These are phyloP conservation scores for Penicillium thymicola DNA, from an alignment of 2,329 filamentous ascomycete species.

Conservation along the genomic window DNA sequence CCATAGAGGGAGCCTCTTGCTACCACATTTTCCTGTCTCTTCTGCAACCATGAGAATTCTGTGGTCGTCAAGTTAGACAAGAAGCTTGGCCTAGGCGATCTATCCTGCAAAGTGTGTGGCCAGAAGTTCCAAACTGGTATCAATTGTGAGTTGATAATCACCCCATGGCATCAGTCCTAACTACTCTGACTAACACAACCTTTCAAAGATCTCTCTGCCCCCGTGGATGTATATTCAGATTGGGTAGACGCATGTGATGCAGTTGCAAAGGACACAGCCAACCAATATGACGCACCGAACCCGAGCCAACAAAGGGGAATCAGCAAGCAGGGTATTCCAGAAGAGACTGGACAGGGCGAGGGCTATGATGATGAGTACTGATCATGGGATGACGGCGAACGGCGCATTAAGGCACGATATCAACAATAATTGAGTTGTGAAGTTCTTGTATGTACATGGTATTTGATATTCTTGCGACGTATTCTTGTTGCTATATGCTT, in stretches of 20 bases:
- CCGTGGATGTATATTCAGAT: conserved; percentile 94
- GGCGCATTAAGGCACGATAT: conserved; percentile 21
- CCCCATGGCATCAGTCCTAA: not conserved
- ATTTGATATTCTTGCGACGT: conserved; percentile 1
- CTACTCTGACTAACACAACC: not conserved
- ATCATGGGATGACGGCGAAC: conserved; percentile 19
- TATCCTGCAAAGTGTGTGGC: conserved; percentile 89
- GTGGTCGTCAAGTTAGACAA: conserved; percentile 91
- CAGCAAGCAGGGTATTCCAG: conserved; percentile 18
- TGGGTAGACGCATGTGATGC: conserved; percentile 94
- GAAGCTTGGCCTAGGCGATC: conserved; percentile 78
- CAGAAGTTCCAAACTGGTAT: conserved; percentile 91
- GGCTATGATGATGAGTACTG: conserved; percentile 34
- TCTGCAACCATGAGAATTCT: conserved; percentile 96
- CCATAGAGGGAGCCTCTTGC: conserved; percentile 46
- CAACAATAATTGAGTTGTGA: conserved; percentile 10
- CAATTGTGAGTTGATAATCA: conserved; percentile 64
- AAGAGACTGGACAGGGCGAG: conserved; percentile 18
- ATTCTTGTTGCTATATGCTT: conserved; percentile 1
- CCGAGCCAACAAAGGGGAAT: conserved; percentile 15
- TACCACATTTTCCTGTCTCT: conserved; percentile 91
- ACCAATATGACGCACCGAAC: conserved; percentile 30
- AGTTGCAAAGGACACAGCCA: conserved; percentile 61
- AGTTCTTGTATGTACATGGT: conserved; percentile 9
- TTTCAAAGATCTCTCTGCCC: conserved; percentile 71